Base-by-base conservation (phyloP, 352 stramenopile genomes). In the Plasmopara viticola region DNA sequence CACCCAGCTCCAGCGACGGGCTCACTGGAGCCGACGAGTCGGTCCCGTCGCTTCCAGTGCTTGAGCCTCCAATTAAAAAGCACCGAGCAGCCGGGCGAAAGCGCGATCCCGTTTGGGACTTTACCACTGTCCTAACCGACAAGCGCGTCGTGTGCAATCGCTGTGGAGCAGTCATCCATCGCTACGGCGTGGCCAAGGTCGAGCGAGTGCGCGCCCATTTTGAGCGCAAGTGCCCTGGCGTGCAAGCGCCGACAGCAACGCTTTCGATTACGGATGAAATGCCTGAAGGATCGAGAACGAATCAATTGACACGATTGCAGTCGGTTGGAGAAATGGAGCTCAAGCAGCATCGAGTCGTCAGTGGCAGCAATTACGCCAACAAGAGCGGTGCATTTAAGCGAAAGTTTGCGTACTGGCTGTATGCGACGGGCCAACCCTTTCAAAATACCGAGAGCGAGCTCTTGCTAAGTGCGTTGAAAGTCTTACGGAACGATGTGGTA, bases 161-260 rank as follows among this genome's bases (percentile, higher is more conserved):
- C 58, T 87, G 76, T 54, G 52, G 41, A 10, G 40, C 44, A 29
- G 44, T 86, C 37, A 86, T 86, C 56, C 78, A 88, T 49, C 73
- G 75, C 34, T 83, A 86, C 50, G 78, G 78, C 15, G 71, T 70
- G 34, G 66, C 73, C 44, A 88, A 88, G 38, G 78, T 88, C 8
- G 78, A 88, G 62, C 74, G 78, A 12, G 78, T 88, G 60, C 74
- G 78, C 45, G 66, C 64, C 28, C 78, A 88, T 50, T 88, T 88
- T 56, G 62, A 83, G 42, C 76, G 77, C 58, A 78, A 75, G 33
- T 88, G 77, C 41, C 34, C 72, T 51, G 63, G 44, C 51, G 45
- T 33, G 60, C 69, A 57, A 38, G 56, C 30, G 17, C 49, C 29
- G 20, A 6, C 42, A 25, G 28, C 39, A 13, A 47, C 40, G 29